phyloP scores from a whole-genome alignment of 495 filamentous ascomycete species.

The Choiromyces venosus region DNA sequence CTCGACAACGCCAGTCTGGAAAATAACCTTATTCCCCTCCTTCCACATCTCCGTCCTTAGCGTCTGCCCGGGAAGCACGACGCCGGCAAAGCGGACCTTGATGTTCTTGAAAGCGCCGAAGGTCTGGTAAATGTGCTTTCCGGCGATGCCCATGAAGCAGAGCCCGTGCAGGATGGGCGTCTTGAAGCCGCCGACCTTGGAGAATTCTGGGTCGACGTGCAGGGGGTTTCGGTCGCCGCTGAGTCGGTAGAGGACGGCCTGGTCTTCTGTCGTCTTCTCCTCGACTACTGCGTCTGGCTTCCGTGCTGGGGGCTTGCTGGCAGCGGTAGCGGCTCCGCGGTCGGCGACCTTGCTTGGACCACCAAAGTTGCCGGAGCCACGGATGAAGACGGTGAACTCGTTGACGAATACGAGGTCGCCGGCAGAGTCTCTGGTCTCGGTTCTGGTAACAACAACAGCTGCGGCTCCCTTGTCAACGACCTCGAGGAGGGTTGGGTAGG shows the following conservation, averaged over 20 bases:
- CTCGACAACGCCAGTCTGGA: conserved; percentile 91
- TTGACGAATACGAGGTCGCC: conserved; percentile 96
- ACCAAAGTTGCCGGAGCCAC: conserved; percentile 87
- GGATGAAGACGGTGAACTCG: conserved; percentile 83
- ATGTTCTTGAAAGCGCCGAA: conserved; percentile 86
- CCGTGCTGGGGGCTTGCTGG: conserved; percentile 72
- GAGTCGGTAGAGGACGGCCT: conserved; percentile 91
- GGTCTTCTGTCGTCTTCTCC: conserved; percentile 85
- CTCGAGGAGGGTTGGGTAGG: conserved; percentile 81
- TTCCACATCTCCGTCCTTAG: conserved; percentile 98
- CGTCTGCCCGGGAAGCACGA: conserved; percentile 88
- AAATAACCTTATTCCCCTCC: conserved; percentile 78
- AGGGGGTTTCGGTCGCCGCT: conserved; percentile 91
- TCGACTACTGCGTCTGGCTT: conserved; percentile 75
- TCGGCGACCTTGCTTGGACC: conserved; percentile 72
- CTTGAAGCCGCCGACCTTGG: conserved; percentile 94
- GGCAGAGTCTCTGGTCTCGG: conserved; percentile 66
- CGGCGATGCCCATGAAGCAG: conserved; percentile 88
- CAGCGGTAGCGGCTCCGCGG: conserved; percentile 69
- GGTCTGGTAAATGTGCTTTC: conserved; percentile 79
- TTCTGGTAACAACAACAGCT: conserved; percentile 75
- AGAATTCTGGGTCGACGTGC: conserved; percentile 91
- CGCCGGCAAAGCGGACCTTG: conserved; percentile 93
- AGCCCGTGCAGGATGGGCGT: conserved; percentile 90
- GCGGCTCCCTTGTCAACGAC: conserved; percentile 94